Conservation (phyloP, 2,329 filamentous ascomycete species). For the Colletotrichum musicola region DNA sequence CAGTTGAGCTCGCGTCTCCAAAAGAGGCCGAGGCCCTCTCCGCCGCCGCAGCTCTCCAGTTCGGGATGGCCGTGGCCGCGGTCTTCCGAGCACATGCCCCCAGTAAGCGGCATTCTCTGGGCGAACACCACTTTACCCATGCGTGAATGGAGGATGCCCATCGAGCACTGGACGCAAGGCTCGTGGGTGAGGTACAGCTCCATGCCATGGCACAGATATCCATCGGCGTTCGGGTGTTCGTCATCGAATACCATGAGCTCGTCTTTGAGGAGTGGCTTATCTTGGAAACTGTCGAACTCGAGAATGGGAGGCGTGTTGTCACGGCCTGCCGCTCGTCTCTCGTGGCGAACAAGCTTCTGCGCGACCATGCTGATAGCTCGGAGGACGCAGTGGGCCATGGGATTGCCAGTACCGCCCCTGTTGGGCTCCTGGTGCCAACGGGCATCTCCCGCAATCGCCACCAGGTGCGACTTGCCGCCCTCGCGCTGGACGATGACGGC, state of each 20-base stretch:
- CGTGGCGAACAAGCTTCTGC: slow-evolving; percentile 71
- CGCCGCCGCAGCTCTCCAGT: slow-evolving; percentile 57
- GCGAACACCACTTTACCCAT: slow-evolving; percentile 89
- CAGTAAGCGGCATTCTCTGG: slow-evolving; percentile 82
- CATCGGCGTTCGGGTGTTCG: slow-evolving; percentile 77
- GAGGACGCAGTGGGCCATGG: slow-evolving; percentile 82
- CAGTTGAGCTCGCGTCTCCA: slow-evolving; percentile 86
- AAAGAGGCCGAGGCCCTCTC: slow-evolving; percentile 75
- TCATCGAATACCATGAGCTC: slow-evolving; percentile 73
- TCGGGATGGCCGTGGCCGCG: slow-evolving; percentile 61
- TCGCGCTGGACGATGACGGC: too few relatives aligned
- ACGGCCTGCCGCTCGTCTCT: slow-evolving; percentile 57
- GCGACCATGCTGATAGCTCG: slow-evolving; percentile 88
- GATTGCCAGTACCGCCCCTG: slow-evolving; percentile 70
- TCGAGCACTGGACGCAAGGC: slow-evolving; percentile 95
- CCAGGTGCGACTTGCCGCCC: slow-evolving; percentile 69
- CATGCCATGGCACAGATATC: slow-evolving; percentile 93
- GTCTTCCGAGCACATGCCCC: slow-evolving; percentile 85
- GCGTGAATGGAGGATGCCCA: slow-evolving; percentile 94
- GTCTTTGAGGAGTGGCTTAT: slow-evolving; percentile 75
- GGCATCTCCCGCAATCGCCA: slow-evolving; percentile 82
- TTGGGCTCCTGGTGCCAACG: slow-evolving; percentile 72
- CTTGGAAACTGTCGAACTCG: slow-evolving; percentile 74
- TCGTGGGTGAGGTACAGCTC: slow-evolving; percentile 97
- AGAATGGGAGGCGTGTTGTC: slow-evolving; percentile 55